Evolutionary conservation across 768 basidiomycete species (phyloP).

Genomic region (Mycena galericulata): DNA sequence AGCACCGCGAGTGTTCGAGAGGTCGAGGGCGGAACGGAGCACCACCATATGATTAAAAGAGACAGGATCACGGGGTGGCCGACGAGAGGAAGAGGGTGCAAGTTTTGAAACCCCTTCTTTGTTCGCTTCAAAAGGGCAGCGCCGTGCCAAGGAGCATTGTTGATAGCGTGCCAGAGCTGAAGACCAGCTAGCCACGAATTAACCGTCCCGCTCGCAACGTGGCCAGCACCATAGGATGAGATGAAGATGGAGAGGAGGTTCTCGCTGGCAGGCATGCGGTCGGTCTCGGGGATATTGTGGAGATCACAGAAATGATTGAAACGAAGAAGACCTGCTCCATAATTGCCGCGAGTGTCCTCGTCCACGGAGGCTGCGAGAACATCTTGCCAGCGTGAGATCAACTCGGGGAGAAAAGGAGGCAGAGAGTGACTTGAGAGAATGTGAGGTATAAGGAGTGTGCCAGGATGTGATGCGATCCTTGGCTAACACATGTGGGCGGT

Average conservation of each 20-base stretch:
- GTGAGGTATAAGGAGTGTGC: neutral
- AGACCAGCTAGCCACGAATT: no score
- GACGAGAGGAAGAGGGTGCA: neutral
- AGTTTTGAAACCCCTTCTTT: constrained; percentile 2
- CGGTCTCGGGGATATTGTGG: neutral
- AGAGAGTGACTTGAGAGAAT: neutral
- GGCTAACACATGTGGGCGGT: neutral
- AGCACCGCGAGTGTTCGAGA: neutral
- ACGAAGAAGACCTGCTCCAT: neutral
- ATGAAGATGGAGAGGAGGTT: no score
- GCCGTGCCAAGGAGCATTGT: no score
- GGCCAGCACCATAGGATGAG: no score
- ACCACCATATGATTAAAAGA: neutral
- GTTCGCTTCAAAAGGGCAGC: neutral
- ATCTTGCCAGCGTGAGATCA: neutral
- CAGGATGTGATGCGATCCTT: neutral
- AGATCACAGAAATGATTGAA: constrained; percentile 10
- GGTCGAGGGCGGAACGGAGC: neutral
- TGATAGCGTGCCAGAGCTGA: no score
- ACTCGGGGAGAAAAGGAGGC: neutral
- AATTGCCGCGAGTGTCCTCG: no score
- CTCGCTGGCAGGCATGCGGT: constrained; percentile 7
- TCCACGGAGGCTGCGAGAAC: neutral
- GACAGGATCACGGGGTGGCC: neutral
- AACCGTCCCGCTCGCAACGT: no score